These are phyloP conservation scores for Daphne laureola DNA, from an alignment of 441 rosid genomes.

Conservation along the genomic window DNA sequence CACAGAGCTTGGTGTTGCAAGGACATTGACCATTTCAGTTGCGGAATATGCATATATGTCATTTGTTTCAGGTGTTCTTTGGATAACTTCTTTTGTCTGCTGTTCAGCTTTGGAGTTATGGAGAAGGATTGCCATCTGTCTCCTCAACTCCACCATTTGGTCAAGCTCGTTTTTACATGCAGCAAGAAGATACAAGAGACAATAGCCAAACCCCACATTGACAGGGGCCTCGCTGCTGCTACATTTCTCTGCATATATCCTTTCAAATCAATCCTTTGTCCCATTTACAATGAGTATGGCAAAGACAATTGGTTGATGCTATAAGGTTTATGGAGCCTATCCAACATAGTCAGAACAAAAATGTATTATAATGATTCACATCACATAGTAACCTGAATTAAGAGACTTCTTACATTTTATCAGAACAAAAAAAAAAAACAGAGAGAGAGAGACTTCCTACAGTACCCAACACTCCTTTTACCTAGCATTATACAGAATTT, in stretches of 20 bases:
- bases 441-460: too few relatives aligned
- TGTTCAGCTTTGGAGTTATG: slow-evolving; percentile 27
- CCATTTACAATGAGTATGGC: not conserved
- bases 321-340: too few relatives aligned
- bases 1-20: slow-evolving; percentile 17
- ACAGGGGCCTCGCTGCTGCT: slow-evolving; percentile 30
- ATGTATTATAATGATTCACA: too few relatives aligned
- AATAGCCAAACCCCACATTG: slow-evolving; percentile 47
- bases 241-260: slow-evolving; percentile 23
- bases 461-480: too few relatives aligned
- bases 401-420: too few relatives aligned
- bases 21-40: slow-evolving; percentile 15
- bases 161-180: slow-evolving; percentile 55
- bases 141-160: slow-evolving; percentile 42
- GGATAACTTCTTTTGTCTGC: slow-evolving; percentile 15
- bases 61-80: slow-evolving; percentile 12
- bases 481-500: too few relatives aligned
- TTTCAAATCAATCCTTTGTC: not conserved
- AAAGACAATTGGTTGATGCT: too few relatives aligned
- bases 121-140: slow-evolving; percentile 49
- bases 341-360: too few relatives aligned
- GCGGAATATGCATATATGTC: slow-evolving; percentile 22
- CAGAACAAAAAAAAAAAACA: too few relatives aligned
- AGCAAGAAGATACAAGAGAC: slow-evolving; percentile 46
- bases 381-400: too few relatives aligned